Evolutionary conservation across 208 protist genomes (phyloP).

Genomic region (Acanthamoeba culbertsoni): DNA sequence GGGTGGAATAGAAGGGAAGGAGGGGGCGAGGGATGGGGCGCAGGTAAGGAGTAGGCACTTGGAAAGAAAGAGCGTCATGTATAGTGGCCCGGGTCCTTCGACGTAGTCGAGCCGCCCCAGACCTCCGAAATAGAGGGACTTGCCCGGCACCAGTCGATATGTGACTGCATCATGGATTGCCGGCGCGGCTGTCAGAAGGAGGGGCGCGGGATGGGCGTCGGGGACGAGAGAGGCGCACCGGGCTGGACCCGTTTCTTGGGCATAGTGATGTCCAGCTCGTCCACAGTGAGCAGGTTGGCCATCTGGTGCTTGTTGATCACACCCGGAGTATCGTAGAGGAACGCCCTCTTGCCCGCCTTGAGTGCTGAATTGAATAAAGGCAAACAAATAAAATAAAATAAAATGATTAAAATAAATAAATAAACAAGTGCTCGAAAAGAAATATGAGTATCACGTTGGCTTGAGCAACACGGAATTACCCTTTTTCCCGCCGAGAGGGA

Average conservation of each 20-base stretch:
- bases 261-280: conserved; percentile 57
- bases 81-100: conserved; percentile 5
- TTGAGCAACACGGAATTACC: no score
- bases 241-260: conserved; percentile 62
- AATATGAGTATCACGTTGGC: not conserved
- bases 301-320: conserved; percentile 68
- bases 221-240: not conserved
- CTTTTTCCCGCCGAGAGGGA: conserved; percentile 62
- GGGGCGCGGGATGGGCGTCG: not conserved
- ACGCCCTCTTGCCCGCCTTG: not conserved
- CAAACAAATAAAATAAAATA: no score
- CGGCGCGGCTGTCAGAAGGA: not conserved
- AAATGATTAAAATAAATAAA: no score
- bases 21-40: not conserved
- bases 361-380: not conserved
- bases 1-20: not conserved
- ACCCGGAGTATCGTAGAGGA: conserved; percentile 71
- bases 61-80: conserved; percentile 20
- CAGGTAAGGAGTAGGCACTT: not conserved
- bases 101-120: conserved; percentile 64
- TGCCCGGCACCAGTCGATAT: conserved; percentile 57
- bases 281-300: conserved; percentile 46
- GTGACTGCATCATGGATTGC: not conserved
- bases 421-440: not conserved
- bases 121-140: conserved; percentile 63